Percentiles rank a stretch among this genome's conserved stretches.
Evolutionary conservation across 2,329 filamentous ascomycete genomes (phyloP).

Genomic region (Domatiomyces globalis): DNA sequence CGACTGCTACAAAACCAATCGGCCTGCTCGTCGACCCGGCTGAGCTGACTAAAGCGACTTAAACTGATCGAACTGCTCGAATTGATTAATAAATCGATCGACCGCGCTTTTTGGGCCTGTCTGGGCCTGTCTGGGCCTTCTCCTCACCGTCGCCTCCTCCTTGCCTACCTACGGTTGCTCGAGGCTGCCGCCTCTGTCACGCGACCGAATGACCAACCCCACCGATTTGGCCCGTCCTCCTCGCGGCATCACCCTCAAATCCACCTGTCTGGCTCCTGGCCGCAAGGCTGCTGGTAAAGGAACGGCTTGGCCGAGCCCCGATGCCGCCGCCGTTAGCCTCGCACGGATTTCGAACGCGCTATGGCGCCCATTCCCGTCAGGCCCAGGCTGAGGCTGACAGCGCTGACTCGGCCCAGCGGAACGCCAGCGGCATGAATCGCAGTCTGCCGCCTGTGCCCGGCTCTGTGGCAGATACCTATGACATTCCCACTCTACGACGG

Average conservation of each 20-base stretch:
- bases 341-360: background rate
- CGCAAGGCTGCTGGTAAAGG: background rate
- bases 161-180: background rate
- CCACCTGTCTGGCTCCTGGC: background rate
- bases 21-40: background rate
- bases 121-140: background rate
- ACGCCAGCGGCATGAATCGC: conserved; percentile 12
- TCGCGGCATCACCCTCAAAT: background rate
- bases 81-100: too few relatives aligned
- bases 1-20: background rate
- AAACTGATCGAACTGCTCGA: too few relatives aligned
- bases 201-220: background rate
- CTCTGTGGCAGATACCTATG: conserved; percentile 14
- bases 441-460: conserved; percentile 13
- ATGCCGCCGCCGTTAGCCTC: conserved; percentile 11
- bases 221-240: background rate
- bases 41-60: background rate
- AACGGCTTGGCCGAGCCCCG: background rate
- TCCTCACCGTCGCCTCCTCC: background rate
- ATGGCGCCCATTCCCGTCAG: background rate
- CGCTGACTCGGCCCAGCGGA: background rate
- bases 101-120: too few relatives aligned
- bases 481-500: conserved; percentile 19
- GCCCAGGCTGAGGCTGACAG: background rate
- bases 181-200: background rate